Conservation (phyloP, 192 early-diverging fungal genomes). For the Backusella luteola region DNA sequence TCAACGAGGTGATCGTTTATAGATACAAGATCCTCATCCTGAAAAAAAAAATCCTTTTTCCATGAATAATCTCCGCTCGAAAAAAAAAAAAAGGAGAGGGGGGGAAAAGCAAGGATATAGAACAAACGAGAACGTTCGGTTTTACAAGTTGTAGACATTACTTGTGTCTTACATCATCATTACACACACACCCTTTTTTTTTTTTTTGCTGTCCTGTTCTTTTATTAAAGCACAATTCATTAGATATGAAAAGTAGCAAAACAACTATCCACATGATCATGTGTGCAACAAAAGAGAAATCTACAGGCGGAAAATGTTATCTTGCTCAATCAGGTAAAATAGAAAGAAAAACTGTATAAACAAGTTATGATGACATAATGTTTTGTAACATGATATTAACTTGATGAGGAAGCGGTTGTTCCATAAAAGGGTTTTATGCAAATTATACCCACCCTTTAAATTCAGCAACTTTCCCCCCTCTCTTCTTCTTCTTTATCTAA, state of each 20-base stretch:
- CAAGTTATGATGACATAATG: background rate
- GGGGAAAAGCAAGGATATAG: background rate
- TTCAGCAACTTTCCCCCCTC: background rate
- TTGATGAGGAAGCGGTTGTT: background rate
- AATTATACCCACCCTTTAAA: background rate
- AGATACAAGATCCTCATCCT: background rate
- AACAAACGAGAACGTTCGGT: background rate
- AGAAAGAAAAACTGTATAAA: background rate
- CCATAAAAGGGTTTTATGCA: background rate
- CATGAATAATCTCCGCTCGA: background rate
- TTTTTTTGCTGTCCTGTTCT: background rate
- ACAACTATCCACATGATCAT: background rate
- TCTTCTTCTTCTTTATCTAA: background rate
- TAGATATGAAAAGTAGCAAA: background rate
- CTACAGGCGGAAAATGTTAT: background rate
- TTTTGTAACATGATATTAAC: background rate
- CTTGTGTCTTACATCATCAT: background rate
- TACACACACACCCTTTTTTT: background rate
- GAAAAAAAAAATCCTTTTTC: background rate
- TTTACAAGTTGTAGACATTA: background rate
- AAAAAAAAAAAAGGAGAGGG: background rate
- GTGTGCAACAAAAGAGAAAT: background rate
- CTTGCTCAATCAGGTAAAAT: background rate
- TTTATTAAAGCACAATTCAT: background rate
- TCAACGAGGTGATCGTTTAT: too few relatives aligned